These are phyloP conservation scores for Colletotrichum siamense DNA, from an alignment of 2,329 filamentous ascomycete species.

Conservation along the genomic window DNA sequence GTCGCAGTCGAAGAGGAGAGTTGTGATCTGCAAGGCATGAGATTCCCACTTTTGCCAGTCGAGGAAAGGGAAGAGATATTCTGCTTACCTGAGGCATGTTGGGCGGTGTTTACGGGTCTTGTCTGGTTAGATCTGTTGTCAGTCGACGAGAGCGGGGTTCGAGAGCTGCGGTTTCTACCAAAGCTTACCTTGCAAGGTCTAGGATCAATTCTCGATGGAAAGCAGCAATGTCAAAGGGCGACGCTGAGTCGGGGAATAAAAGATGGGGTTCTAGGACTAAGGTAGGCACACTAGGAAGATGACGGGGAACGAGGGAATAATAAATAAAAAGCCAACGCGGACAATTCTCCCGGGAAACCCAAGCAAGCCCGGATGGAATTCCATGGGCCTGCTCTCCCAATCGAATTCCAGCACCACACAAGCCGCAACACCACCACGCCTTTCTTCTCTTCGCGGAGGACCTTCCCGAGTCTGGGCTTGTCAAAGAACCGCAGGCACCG, in stretches of 20 bases:
- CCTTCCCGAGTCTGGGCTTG: neutral
- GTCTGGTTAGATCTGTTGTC: neutral
- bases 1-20: slow-evolving; percentile 80
- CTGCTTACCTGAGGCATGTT: slow-evolving; percentile 38
- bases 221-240: neutral
- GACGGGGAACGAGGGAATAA: neutral
- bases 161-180: neutral
- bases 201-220: neutral
- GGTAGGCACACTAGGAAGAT: neutral
- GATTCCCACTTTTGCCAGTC: neutral
- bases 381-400: neutral
- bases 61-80: neutral
- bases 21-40: slow-evolving; percentile 58
- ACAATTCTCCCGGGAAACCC: neutral
- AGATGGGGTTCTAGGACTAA: neutral
- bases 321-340: neutral
- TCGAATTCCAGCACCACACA: neutral
- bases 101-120: slow-evolving; percentile 21
- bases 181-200: slow-evolving; percentile 1
- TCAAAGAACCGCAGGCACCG: neutral
- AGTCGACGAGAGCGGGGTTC: neutral
- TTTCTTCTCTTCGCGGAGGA: neutral
- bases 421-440: neutral
- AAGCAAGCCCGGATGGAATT: neutral
- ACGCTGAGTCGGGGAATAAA: neutral